A percentile compares a stretch with the other conserved stretches of the same genome.
These are phyloP conservation scores for Chytriomyces hyalinus DNA, from an alignment of 192 early-diverging fungal genomes.

Conservation along the genomic window DNA sequence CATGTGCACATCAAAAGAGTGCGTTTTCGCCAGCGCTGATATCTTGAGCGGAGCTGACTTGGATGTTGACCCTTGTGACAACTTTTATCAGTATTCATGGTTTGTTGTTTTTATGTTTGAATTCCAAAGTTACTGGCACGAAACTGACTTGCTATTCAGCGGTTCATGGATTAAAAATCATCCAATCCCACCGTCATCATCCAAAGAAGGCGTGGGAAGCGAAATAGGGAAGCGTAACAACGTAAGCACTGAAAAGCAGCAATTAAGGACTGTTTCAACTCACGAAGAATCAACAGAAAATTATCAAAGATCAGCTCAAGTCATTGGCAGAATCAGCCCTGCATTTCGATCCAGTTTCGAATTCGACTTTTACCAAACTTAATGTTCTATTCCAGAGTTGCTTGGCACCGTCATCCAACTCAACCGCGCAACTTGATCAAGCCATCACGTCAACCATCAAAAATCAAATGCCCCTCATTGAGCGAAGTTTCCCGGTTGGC, in stretches of 20 bases:
- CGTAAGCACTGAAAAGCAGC: neutral
- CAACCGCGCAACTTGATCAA: neutral
- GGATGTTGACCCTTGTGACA: conserved; percentile 28
- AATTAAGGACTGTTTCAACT: neutral
- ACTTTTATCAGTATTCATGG: conserved; percentile 35
- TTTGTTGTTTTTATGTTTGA: neutral
- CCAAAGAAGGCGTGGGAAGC: conserved; percentile 2
- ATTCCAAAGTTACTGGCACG: neutral
- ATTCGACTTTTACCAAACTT: conserved; percentile 6
- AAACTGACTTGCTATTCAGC: neutral
- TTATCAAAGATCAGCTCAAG: neutral
- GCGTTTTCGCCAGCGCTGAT: conserved; percentile 13
- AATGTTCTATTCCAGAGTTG: conserved; percentile 16
- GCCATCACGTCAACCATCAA: neutral
- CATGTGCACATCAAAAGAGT: conserved; percentile 29
- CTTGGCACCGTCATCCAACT: neutral
- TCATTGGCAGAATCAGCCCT: neutral
- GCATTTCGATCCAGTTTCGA: neutral
- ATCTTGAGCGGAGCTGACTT: conserved; percentile 21
- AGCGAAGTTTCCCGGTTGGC: conserved; percentile 25
- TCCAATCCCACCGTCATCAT: conserved; percentile 3
- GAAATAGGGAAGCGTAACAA: conserved; percentile 10
- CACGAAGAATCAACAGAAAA: neutral
- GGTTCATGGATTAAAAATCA: conserved; percentile 25
- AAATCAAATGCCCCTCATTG: conserved; percentile 13